These are phyloP conservation scores for Xerocomus spinulosus DNA, from an alignment of 768 basidiomycete species.

Conservation along the genomic window DNA sequence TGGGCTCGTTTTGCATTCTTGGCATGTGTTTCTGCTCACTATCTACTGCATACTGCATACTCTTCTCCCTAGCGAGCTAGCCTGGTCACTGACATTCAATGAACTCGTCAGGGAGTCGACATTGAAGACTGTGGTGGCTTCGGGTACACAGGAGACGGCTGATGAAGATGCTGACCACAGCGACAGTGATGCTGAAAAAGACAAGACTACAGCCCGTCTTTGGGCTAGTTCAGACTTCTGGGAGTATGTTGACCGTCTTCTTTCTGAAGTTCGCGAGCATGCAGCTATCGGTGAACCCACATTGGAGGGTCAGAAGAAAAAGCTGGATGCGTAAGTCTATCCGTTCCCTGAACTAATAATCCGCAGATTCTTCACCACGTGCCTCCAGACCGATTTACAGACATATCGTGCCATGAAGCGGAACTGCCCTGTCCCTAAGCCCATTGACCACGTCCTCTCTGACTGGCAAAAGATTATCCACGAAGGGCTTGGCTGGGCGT, in stretches of 20 bases:
- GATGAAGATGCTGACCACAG: too few relatives aligned
- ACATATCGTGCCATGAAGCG: background rate
- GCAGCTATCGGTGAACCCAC: too few relatives aligned
- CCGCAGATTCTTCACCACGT: background rate
- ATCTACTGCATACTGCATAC: too few relatives aligned
- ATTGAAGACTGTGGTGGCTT: background rate
- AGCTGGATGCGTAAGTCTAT: background rate
- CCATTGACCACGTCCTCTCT: background rate
- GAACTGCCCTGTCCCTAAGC: background rate
- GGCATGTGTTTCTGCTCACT: too few relatives aligned
- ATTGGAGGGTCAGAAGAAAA: background rate
- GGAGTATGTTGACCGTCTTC: too few relatives aligned
- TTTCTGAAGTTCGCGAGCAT: too few relatives aligned
- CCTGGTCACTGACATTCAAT: background rate
- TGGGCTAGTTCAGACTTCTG: too few relatives aligned
- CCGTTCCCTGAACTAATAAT: background rate
- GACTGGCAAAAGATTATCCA: background rate
- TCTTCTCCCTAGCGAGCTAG: background rate
- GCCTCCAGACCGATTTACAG: background rate
- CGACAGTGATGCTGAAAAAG: too few relatives aligned
- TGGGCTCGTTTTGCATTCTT: background rate
- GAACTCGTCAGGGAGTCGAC: background rate
- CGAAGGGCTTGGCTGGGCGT: background rate
- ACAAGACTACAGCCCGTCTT: too few relatives aligned
- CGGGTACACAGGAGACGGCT: too few relatives aligned